Evolutionary conservation across 2,329 filamentous ascomycete genomes (phyloP).

Genomic region (Sodiomyces alkalinus): DNA sequence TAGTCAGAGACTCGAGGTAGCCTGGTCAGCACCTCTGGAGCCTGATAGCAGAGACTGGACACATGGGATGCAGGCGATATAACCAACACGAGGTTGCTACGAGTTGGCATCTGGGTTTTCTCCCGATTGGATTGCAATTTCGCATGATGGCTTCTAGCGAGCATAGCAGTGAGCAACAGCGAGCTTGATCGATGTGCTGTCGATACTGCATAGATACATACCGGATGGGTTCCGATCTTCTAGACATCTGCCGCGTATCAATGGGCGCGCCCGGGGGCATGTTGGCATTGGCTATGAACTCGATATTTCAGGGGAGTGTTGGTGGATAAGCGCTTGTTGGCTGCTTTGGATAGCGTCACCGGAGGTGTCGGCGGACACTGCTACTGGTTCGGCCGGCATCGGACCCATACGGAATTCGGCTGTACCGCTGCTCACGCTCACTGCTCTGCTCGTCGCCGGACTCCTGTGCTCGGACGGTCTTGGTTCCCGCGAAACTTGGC

Average conservation of each 20-base stretch:
- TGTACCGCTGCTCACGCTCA: too few relatives aligned
- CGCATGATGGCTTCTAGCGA: slow-evolving; percentile 18
- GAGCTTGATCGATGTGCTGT: too few relatives aligned
- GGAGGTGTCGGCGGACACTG: too few relatives aligned
- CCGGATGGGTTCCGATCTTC: too few relatives aligned
- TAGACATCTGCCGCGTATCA: too few relatives aligned
- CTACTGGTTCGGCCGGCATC: background rate
- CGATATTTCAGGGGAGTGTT: background rate
- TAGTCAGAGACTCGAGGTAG: slow-evolving; percentile 23
- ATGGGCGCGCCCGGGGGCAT: too few relatives aligned
- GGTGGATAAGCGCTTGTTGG: background rate
- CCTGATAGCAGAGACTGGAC: slow-evolving; percentile 10
- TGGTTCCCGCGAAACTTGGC: slow-evolving; percentile 2
- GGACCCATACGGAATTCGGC: background rate
- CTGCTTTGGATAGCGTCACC: too few relatives aligned
- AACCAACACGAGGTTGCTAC: slow-evolving; percentile 4
- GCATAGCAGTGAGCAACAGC: slow-evolving; percentile 36
- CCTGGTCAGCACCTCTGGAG: slow-evolving; percentile 36
- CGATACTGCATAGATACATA: too few relatives aligned
- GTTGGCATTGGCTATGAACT: too few relatives aligned
- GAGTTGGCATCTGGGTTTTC: slow-evolving; percentile 4
- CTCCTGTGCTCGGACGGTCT: slow-evolving; percentile 1
- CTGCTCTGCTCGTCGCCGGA: slow-evolving; percentile 19
- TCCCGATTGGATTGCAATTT: slow-evolving; percentile 1
- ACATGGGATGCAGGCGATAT: slow-evolving; percentile 10